Conservation (phyloP, 129 eudicot genomes). For the Lactuca sativa region DNA sequence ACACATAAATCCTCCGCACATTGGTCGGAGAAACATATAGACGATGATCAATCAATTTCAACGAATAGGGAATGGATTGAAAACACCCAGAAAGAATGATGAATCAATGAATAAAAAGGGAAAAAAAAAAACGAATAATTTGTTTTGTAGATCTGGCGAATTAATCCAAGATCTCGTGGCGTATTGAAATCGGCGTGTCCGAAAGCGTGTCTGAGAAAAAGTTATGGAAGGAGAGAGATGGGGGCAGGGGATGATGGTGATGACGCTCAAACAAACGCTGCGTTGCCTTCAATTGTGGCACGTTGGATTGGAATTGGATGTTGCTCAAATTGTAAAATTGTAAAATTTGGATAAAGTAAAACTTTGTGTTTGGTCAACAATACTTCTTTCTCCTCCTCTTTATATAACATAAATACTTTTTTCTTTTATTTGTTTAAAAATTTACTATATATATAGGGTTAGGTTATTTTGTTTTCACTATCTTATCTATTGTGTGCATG, state of each 20-base stretch:
- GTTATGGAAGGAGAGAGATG: slow-evolving; percentile 19
- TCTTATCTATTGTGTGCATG: too few relatives aligned
- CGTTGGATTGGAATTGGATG: slow-evolving; percentile 20
- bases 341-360: slow-evolving; percentile 14
- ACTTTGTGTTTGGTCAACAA: slow-evolving; percentile 15
- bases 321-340: slow-evolving; percentile 14
- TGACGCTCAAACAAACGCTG: slow-evolving; percentile 7
- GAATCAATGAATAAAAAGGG: background rate
- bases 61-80: background rate
- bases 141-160: slow-evolving; percentile 7
- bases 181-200: slow-evolving; percentile 12
- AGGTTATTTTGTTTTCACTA: too few relatives aligned
- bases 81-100: background rate
- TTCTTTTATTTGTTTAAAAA: too few relatives aligned
- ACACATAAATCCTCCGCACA: slow-evolving; percentile 12
- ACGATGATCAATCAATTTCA: slow-evolving; percentile 12
- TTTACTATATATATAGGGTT: too few relatives aligned
- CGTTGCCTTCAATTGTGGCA: slow-evolving; percentile 28
- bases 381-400: slow-evolving; percentile 1
- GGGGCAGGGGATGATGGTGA: slow-evolving; percentile 3
- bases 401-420: background rate
- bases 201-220: slow-evolving; percentile 34
- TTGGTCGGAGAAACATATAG: slow-evolving; percentile 8
- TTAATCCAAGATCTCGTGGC: slow-evolving; percentile 20
- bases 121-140: background rate